phyloP scores from a whole-genome alignment of 225 moss, liverwort and hornwort species.

The Thuidium tamariscinum region DNA sequence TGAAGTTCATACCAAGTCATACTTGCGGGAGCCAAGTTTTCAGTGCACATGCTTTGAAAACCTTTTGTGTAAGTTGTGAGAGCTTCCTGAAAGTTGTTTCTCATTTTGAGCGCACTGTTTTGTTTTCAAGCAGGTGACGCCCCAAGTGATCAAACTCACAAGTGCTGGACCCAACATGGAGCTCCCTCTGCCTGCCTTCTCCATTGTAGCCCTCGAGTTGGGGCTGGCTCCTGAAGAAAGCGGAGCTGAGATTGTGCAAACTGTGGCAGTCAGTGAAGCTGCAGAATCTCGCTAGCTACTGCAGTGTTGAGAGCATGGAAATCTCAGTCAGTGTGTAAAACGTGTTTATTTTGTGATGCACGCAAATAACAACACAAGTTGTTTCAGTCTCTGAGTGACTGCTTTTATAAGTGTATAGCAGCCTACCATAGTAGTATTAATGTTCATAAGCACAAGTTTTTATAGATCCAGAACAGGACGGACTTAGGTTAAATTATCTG shows the following conservation, averaged over 20 bases:
- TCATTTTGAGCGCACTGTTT: background rate
- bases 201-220: slow-evolving; percentile 52
- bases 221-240: slow-evolving; percentile 10
- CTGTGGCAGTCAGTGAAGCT: background rate
- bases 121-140: slow-evolving; percentile 44
- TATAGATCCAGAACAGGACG: background rate
- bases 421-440: background rate
- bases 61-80: background rate
- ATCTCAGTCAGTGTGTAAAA: background rate
- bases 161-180: slow-evolving; percentile 39
- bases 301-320: background rate
- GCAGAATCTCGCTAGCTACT: background rate
- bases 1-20: background rate
- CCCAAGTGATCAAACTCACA: slow-evolving; percentile 34
- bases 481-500: background rate
- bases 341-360: background rate
- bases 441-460: background rate
- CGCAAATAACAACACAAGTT: too few species aligned
- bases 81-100: background rate
- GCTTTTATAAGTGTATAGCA: background rate
- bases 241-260: background rate
- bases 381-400: background rate
- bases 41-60: background rate
- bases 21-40: background rate
- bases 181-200: slow-evolving; percentile 45